Evolutionary conservation across 139 green algal species (phyloP).

Genomic region (Volvox africanus): DNA sequence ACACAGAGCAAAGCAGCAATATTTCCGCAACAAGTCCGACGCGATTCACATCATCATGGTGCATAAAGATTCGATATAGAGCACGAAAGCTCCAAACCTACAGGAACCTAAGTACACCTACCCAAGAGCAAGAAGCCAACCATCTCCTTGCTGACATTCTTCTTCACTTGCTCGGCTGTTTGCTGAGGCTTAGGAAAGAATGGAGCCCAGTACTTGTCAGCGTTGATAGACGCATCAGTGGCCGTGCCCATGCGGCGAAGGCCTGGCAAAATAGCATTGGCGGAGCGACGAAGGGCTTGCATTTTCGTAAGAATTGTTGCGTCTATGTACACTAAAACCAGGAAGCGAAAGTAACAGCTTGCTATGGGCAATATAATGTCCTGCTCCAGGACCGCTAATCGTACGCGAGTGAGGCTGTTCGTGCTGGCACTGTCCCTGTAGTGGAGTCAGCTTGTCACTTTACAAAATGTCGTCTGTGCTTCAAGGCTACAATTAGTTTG

Average conservation of each 20-base stretch:
- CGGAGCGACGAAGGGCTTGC: slow-evolving; percentile 38
- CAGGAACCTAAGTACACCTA: background rate
- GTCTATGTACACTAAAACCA: background rate
- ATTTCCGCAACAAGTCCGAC: background rate
- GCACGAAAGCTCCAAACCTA: background rate
- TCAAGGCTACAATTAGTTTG: too few relatives aligned
- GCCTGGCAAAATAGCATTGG: background rate
- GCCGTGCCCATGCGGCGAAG: slow-evolving; percentile 26
- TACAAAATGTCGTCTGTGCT: too few relatives aligned
- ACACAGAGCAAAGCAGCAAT: background rate
- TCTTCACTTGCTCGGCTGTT: slow-evolving; percentile 42
- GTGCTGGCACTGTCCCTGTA: too few relatives aligned
- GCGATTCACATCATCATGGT: background rate
- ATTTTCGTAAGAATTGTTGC: slow-evolving; percentile 4
- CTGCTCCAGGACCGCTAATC: too few relatives aligned
- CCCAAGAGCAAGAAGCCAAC: slow-evolving; percentile 54
- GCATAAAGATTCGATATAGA: background rate
- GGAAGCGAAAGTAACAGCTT: too few relatives aligned
- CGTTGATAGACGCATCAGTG: background rate
- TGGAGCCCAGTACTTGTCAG: slow-evolving; percentile 42
- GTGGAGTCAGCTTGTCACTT: too few relatives aligned
- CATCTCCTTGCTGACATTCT: slow-evolving; percentile 53
- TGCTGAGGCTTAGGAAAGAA: slow-evolving; percentile 48
- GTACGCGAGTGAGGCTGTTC: too few relatives aligned
- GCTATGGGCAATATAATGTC: too few relatives aligned